Base-by-base conservation (phyloP, 2,329 filamentous ascomycete species). In the Fusarium pininemorale region DNA sequence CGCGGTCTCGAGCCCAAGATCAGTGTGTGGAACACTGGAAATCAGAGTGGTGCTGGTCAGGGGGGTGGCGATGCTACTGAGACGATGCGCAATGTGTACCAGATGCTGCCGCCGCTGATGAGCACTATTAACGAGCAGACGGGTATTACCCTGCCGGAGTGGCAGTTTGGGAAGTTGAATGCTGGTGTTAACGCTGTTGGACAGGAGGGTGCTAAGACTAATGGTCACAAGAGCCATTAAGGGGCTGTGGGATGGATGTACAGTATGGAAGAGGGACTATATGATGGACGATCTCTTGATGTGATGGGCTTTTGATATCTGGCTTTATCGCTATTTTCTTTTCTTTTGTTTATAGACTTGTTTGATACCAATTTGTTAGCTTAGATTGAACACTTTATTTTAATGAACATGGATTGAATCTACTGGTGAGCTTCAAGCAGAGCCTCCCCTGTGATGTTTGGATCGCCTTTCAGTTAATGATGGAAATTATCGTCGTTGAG, bases 41-140 rank as follows among this genome's bases (percentile, higher is more conserved):
- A 81, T 7, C 84, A 82, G n/a, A 81, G 82, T 45, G 79, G 82
- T 45, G 9, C 9, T 9, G 79, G 80, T 26, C 84, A 82, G 30
- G 81, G 82, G 45, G 84, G 32, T 35, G 32, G 82, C 47, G 84
- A 88, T 63, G 91, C 93, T 66, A 88, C 92, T 8, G 79, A 82
- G 44, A 76, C 80, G 3, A 92, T 96, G 83, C 87, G 93, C 74
- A 95, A 96, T 76, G 88, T 97, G 42, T 95, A 96, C 84, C 94
- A 96, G 86, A 93, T 91, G 80, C 85, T 97, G 70, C 94, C 94
- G 41, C 94, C 94, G 10, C 86, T 97, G 26, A 91, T 97, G 84
- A 91, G 89, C 15, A 97, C 94, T 0, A 96, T 97, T 78, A 92
- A 96, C 76, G 94, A 97, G 69, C 94, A 97, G 85, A 97, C 94